These are phyloP conservation scores for Arthrobotrys musiformis DNA, from an alignment of 2,329 filamentous ascomycete species.

Conservation along the genomic window DNA sequence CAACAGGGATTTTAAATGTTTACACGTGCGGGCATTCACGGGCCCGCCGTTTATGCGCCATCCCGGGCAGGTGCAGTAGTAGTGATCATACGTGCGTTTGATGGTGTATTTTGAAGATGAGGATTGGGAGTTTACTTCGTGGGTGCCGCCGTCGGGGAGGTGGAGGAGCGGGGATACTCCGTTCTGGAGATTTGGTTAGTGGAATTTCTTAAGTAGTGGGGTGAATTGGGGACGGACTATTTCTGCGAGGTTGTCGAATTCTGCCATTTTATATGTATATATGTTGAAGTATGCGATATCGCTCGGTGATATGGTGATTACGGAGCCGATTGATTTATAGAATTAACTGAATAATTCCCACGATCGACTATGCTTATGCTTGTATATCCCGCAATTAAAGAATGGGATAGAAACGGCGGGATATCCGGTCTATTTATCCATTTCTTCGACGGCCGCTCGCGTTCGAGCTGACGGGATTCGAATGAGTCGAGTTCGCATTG, in stretches of 20 bases:
- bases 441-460: too few relatives aligned
- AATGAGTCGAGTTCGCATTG: too few relatives aligned
- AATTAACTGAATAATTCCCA: background rate
- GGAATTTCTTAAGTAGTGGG: background rate
- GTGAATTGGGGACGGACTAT: constrained; percentile 51
- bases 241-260: constrained; percentile 53
- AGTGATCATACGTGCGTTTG: constrained; percentile 57
- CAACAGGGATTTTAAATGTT: constrained; percentile 57
- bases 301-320: too few relatives aligned
- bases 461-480: too few relatives aligned
- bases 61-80: constrained; percentile 57
- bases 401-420: too few relatives aligned
- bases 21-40: constrained; percentile 56
- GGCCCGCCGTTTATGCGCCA: constrained; percentile 54
- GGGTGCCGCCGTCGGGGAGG: constrained; percentile 55
- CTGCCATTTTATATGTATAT: constrained; percentile 21
- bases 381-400: too few relatives aligned
- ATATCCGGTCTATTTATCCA: too few relatives aligned
- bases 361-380: too few relatives aligned
- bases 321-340: background rate
- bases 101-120: constrained; percentile 55
- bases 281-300: background rate
- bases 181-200: constrained; percentile 28
- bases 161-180: constrained; percentile 57
- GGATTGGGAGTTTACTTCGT: constrained; percentile 55